phyloP scores from a whole-genome alignment of 495 filamentous ascomycete species.

The Daldinia vernicosa region DNA sequence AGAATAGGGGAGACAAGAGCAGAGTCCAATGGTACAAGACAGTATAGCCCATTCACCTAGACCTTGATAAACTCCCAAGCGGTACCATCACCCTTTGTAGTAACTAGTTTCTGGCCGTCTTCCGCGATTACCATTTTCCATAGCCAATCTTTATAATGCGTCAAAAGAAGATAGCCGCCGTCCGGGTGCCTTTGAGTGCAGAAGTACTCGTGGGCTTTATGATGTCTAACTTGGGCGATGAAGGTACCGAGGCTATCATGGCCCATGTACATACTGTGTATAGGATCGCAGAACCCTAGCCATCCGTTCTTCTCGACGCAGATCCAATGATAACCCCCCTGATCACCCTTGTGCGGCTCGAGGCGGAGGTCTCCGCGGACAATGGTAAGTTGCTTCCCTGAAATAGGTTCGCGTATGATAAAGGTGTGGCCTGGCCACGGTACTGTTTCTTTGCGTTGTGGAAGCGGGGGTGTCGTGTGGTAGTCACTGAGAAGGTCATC shows the following conservation, averaged over 20 bases:
- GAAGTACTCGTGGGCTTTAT: slow-evolving; percentile 20
- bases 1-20: neutral
- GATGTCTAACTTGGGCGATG: slow-evolving; percentile 15
- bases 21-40: neutral
- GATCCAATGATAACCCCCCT: slow-evolving; percentile 50
- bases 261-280: slow-evolving; percentile 45
- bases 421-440: slow-evolving; percentile 43
- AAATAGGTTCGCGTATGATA: slow-evolving; percentile 43
- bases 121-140: slow-evolving; percentile 17
- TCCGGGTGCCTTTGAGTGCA: slow-evolving; percentile 21
- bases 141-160: neutral
- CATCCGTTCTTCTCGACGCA: slow-evolving; percentile 53
- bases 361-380: slow-evolving; percentile 46
- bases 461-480: neutral
- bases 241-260: slow-evolving; percentile 30
- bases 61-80: slow-evolving; percentile 31
- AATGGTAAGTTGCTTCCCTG: slow-evolving; percentile 47
- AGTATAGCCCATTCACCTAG: neutral
- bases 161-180: slow-evolving; percentile 25
- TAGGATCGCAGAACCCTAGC: slow-evolving; percentile 51
- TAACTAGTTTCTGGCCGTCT: slow-evolving; percentile 15
- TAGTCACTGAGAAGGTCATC: neutral
- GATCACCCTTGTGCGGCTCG: slow-evolving; percentile 38
- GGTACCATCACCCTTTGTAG: slow-evolving; percentile 9
- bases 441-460: slow-evolving; percentile 5